Conservation (phyloP, 2,329 filamentous ascomycete species). For the Chaetomiaceae sp. region DNA sequence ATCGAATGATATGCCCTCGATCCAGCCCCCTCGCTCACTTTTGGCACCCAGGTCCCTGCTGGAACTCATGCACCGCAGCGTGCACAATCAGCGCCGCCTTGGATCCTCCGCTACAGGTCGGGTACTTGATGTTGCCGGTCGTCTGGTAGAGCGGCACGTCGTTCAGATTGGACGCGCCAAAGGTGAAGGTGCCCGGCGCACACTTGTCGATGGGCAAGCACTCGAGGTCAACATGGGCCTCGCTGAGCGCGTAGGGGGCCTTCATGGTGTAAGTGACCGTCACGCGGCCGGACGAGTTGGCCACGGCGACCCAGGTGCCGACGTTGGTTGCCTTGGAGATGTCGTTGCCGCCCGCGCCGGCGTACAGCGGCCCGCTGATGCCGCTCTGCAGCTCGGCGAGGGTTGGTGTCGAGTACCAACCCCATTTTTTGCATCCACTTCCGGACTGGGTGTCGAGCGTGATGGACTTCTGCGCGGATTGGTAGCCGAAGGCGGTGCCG, state of each 20-base stretch:
- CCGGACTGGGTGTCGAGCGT: conserved; percentile 19
- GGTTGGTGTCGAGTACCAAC: conserved; percentile 21
- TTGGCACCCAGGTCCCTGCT: neutral
- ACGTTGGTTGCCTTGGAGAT: conserved; percentile 21
- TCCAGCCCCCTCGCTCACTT: no score
- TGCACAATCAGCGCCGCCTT: conserved; percentile 18
- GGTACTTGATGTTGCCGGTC: conserved; percentile 8
- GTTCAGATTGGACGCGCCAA: neutral
- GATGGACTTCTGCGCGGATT: conserved; percentile 10
- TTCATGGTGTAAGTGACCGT: conserved; percentile 18
- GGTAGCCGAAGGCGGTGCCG: conserved; percentile 23
- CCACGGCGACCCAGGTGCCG: conserved; percentile 17
- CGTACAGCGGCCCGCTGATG: conserved; percentile 18
- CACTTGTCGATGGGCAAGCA: conserved; percentile 25
- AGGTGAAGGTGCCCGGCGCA: conserved; percentile 21
- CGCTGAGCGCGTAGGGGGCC: conserved; percentile 11
- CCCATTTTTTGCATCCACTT: conserved; percentile 23
- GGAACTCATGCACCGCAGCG: conserved; percentile 2
- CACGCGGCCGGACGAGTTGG: conserved; percentile 15
- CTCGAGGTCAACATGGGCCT: conserved; percentile 22
- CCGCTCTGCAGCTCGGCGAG: conserved; percentile 16
- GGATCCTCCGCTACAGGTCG: conserved; percentile 8
- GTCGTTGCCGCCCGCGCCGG: conserved; percentile 24
- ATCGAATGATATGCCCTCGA: no score
- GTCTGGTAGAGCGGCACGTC: conserved; percentile 6